Conservation (phyloP, 2,329 filamentous ascomycete genomes). For the Madurella fahalii region DNA sequence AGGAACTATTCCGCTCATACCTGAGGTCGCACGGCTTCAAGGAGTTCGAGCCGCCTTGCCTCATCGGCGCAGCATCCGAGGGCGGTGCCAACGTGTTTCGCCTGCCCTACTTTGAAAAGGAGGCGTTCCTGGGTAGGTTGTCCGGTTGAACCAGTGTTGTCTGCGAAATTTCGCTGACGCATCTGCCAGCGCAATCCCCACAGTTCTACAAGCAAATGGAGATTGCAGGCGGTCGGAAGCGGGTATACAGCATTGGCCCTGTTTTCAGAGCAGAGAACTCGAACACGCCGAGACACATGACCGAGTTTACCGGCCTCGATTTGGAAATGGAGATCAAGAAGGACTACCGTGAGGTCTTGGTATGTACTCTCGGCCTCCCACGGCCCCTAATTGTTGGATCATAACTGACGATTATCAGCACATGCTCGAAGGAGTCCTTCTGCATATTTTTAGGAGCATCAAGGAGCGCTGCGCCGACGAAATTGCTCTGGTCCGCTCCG, state of each 20-base stretch:
- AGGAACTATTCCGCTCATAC: slow-evolving; percentile 50
- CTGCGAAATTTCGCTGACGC: background rate
- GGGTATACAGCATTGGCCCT: slow-evolving; percentile 73
- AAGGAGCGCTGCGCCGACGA: slow-evolving; percentile 61
- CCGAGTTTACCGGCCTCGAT: slow-evolving; percentile 82
- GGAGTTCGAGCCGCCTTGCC: slow-evolving; percentile 82
- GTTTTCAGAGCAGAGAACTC: slow-evolving; percentile 85
- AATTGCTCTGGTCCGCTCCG: slow-evolving; percentile 65
- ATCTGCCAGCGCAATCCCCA: slow-evolving; percentile 42
- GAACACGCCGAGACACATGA: slow-evolving; percentile 81
- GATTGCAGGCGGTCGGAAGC: slow-evolving; percentile 73
- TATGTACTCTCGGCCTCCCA: background rate
- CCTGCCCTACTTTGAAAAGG: slow-evolving; percentile 82
- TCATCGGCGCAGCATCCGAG: slow-evolving; percentile 87
- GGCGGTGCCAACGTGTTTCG: slow-evolving; percentile 90
- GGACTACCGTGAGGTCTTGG: slow-evolving; percentile 69
- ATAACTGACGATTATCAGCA: slow-evolving; percentile 28
- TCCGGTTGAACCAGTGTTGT: background rate
- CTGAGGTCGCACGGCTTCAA: slow-evolving; percentile 71
- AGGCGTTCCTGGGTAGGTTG: slow-evolving; percentile 74
- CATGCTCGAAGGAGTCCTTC: slow-evolving; percentile 68
- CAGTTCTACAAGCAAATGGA: slow-evolving; percentile 88
- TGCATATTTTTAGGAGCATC: slow-evolving; percentile 70
- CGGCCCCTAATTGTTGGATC: background rate
- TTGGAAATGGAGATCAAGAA: slow-evolving; percentile 84